phyloP scores from a whole-genome alignment of 2,329 filamentous ascomycete species.

The Fusarium gaditjirri region DNA sequence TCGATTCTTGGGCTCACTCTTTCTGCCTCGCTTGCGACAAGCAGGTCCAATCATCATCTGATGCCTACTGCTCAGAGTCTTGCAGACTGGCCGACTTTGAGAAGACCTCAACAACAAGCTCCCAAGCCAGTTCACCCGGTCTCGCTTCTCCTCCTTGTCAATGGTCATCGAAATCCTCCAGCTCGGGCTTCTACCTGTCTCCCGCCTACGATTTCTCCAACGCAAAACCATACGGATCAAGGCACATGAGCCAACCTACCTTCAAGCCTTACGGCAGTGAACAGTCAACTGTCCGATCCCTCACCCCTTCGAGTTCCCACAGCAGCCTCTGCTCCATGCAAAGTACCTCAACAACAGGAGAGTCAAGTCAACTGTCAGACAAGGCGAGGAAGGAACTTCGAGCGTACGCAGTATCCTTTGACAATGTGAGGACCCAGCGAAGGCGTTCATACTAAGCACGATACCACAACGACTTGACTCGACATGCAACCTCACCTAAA shows the following conservation, averaged over 20 bases:
- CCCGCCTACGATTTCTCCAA: conserved; percentile 80
- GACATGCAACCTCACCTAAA: conserved; percentile 2
- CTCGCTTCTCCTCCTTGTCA: conserved; percentile 63
- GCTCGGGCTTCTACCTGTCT: conserved; percentile 72
- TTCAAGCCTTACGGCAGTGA: conserved; percentile 41
- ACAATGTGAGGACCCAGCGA: conserved; percentile 75
- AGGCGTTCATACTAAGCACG: conserved; percentile 64
- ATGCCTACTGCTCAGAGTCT: conserved; percentile 90
- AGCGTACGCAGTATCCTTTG: conserved; percentile 89
- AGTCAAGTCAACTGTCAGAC: conserved; percentile 72
- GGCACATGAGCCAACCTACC: conserved; percentile 51
- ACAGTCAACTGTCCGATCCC: conserved; percentile 50
- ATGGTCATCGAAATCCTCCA: conserved; percentile 54
- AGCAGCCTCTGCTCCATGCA: conserved; percentile 85
- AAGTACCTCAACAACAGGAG: conserved; percentile 67
- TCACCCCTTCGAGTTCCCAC: conserved; percentile 81
- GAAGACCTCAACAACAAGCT: conserved; percentile 68
- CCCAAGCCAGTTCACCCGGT: conserved; percentile 67
- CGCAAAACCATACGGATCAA: conserved; percentile 66
- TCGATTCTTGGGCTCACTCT: conserved; percentile 82
- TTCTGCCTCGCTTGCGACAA: conserved; percentile 96
- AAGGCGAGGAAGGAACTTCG: conserved; percentile 82
- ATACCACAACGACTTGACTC: conserved; percentile 18
- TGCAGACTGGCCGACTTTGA: conserved; percentile 91
- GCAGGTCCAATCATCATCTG: conserved; percentile 76